A percentile compares a stretch with the other conserved stretches of the same genome.
Evolutionary conservation across 163 green algal species (phyloP).

Genomic region (Chlorella variabilis): DNA sequence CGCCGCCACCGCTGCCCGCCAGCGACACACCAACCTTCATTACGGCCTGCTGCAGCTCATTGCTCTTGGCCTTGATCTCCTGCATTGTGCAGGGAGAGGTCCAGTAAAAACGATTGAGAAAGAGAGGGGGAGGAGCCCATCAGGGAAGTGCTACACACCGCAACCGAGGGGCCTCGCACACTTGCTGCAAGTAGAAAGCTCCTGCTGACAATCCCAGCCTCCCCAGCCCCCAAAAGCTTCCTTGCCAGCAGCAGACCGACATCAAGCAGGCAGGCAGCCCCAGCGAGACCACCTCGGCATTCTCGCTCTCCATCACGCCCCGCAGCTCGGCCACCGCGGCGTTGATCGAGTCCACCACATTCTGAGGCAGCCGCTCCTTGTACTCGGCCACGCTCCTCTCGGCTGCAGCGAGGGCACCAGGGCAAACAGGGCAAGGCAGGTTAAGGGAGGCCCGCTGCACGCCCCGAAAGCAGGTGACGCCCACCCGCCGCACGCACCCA

Average conservation of each 20-base stretch:
- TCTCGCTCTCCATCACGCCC: conserved; percentile 52
- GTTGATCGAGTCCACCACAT: conserved; percentile 88
- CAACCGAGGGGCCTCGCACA: too few relatives aligned
- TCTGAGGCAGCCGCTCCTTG: conserved; percentile 88
- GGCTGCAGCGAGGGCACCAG: conserved; percentile 23
- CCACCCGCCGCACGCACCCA: too few relatives aligned
- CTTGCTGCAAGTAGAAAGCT: too few relatives aligned
- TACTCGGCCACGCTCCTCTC: conserved; percentile 93
- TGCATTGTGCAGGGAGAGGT: background rate
- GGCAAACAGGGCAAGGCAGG: background rate
- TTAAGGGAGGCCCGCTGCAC: too few relatives aligned
- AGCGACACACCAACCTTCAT: conserved; percentile 97
- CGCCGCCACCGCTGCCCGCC: conserved; percentile 58
- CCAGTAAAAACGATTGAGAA: too few relatives aligned
- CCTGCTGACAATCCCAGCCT: too few relatives aligned
- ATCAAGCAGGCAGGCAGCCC: background rate
- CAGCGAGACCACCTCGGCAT: conserved; percentile 41
- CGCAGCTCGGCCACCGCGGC: conserved; percentile 74
- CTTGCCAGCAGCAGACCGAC: too few relatives aligned
- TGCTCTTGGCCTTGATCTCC: conserved; percentile 73
- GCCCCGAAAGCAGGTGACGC: background rate
- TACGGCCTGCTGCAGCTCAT: conserved; percentile 80
- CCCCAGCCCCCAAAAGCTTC: too few relatives aligned
- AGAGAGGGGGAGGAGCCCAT: too few relatives aligned
- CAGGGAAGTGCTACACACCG: too few relatives aligned